Conservation (phyloP, 768 basidiomycete genomes). For the Tricholoma matsutake region DNA sequence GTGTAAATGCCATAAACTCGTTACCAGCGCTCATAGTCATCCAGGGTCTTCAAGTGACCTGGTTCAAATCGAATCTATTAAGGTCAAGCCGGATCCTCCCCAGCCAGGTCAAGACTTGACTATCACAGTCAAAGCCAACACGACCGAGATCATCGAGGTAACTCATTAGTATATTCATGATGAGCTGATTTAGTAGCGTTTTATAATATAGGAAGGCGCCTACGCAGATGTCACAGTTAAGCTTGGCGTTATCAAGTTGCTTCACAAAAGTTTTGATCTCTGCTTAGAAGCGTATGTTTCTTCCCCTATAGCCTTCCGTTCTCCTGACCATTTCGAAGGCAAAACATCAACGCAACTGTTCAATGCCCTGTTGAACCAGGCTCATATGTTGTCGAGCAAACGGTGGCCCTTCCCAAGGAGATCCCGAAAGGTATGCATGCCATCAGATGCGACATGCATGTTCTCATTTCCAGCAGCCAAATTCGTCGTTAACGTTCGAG, state of each 20-base stretch:
- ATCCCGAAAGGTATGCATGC: constrained; percentile 69
- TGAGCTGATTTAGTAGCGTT: not conserved
- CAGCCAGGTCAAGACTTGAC: constrained; percentile 83
- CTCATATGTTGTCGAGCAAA: constrained; percentile 70
- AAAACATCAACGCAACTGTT: constrained; percentile 68
- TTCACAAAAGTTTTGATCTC: constrained; percentile 80
- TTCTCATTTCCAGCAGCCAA: constrained; percentile 56
- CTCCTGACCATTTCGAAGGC: constrained; percentile 38
- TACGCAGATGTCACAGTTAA: constrained; percentile 89
- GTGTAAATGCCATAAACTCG: constrained; percentile 20
- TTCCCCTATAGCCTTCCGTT: constrained; percentile 4
- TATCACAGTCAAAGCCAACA: constrained; percentile 70
- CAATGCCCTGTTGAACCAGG: constrained; percentile 84
- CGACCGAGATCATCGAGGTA: constrained; percentile 64
- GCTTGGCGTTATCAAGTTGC: constrained; percentile 88
- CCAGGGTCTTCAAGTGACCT: constrained; percentile 44
- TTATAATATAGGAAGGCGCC: constrained; percentile 70
- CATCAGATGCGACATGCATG: not conserved
- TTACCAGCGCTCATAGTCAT: constrained; percentile 1
- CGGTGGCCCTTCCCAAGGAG: constrained; percentile 84
- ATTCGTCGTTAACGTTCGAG: constrained; percentile 68
- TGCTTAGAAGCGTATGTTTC: constrained; percentile 89
- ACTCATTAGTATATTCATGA: constrained; percentile 6
- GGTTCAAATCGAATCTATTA: constrained; percentile 68
- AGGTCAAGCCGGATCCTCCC: constrained; percentile 84